phyloP scores from a whole-genome alignment of 371 early-diverging fungal species.

The Mucor indicus region DNA sequence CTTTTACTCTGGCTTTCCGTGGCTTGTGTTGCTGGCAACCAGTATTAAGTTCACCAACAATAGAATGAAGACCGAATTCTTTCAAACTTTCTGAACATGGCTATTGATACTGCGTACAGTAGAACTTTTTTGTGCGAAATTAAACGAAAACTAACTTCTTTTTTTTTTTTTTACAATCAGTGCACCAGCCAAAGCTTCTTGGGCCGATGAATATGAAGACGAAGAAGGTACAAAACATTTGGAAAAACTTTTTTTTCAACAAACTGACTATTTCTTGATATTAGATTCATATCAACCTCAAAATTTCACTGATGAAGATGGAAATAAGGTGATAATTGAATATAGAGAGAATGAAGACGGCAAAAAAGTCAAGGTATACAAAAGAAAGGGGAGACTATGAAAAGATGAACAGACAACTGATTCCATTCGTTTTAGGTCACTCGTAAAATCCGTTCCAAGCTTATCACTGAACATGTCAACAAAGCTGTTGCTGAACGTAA shows the following conservation, averaged over 20 bases:
- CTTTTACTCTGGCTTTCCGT: too few species aligned
- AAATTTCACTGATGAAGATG: slow-evolving; percentile 74
- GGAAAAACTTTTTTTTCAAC: too few species aligned
- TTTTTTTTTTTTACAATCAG: too few species aligned
- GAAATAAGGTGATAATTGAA: slow-evolving; percentile 81
- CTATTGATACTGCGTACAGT: too few species aligned
- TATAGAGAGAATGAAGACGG: slow-evolving; percentile 84
- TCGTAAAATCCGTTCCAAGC: slow-evolving; percentile 74
- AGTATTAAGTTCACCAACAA: too few species aligned
- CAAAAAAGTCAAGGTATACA: slow-evolving; percentile 87
- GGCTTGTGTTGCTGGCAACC: too few species aligned
- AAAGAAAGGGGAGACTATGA: too few species aligned
- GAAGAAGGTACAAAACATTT: slow-evolving; percentile 38
- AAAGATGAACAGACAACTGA: too few species aligned
- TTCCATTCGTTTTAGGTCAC: slow-evolving; percentile 55
- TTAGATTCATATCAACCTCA: slow-evolving; percentile 52
- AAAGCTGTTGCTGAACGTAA: slow-evolving; percentile 89
- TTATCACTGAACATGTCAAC: slow-evolving; percentile 82
- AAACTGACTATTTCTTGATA: background rate
- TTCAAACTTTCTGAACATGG: too few species aligned
- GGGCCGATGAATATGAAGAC: slow-evolving; percentile 75
- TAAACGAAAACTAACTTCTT: too few species aligned
- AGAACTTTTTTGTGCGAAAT: too few species aligned
- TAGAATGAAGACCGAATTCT: too few species aligned
- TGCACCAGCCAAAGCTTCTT: slow-evolving; percentile 44